Percentiles rank a stretch among this genome's conserved stretches.
These are phyloP conservation scores for Podospora conica DNA, from an alignment of 495 filamentous ascomycete species.

Conservation along the genomic window DNA sequence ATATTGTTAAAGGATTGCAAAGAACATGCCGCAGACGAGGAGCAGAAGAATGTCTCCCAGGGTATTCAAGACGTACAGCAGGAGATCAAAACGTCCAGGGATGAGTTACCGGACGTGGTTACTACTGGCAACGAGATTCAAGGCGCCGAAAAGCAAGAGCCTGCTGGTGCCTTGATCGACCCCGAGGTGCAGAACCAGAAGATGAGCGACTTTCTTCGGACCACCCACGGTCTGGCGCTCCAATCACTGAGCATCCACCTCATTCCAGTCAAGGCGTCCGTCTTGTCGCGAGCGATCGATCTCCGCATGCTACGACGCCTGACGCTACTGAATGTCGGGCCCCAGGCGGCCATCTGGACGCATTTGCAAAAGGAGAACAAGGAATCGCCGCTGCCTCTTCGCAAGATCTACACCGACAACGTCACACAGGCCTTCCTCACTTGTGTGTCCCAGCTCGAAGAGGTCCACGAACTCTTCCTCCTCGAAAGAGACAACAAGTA, in stretches of 20 bases:
- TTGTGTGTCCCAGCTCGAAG: constrained; percentile 44
- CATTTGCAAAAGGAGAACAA: constrained; percentile 47
- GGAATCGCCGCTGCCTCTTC: constrained; percentile 41
- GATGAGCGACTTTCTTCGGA: constrained; percentile 47
- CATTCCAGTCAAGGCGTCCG: constrained; percentile 49
- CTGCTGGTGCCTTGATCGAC: background rate
- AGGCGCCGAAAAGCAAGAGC: constrained; percentile 14
- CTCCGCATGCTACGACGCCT: constrained; percentile 44
- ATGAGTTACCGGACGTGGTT: constrained; percentile 21
- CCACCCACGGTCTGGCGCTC: constrained; percentile 49
- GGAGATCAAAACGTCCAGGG: constrained; percentile 20
- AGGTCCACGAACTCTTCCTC: constrained; percentile 51
- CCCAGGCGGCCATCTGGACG: constrained; percentile 52
- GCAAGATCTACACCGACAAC: constrained; percentile 56
- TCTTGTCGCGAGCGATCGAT: constrained; percentile 48
- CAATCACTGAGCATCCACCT: constrained; percentile 48
- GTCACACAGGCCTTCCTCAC: constrained; percentile 47
- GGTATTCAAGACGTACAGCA: constrained; percentile 18
- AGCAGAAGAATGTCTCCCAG: constrained; percentile 7
- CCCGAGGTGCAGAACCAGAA: constrained; percentile 14
- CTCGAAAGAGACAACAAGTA: constrained; percentile 47
- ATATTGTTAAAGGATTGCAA: constrained; percentile 13
- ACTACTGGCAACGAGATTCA: constrained; percentile 15
- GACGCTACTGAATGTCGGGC: constrained; percentile 55
- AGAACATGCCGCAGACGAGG: constrained; percentile 9